Evolutionary conservation across 2,329 filamentous ascomycete genomes (phyloP).

Genomic region (Sarocladiaceae sp.): DNA sequence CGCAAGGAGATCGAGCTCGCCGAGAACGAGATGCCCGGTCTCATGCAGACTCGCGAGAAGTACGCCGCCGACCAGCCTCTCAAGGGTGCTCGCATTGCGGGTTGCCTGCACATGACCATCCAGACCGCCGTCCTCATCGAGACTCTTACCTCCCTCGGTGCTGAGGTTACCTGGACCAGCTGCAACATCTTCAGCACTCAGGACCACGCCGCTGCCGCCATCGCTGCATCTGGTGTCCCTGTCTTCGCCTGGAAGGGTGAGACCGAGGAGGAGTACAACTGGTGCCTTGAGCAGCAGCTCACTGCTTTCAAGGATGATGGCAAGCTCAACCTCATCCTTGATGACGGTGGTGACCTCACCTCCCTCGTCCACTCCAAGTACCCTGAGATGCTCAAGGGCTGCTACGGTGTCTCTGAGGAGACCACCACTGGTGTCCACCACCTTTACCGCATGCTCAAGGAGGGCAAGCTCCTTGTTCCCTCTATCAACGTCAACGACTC

Average conservation of each 20-base stretch:
- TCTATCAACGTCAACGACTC: slow-evolving; percentile 99
- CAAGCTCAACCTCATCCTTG: slow-evolving; percentile 97
- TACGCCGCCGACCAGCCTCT: slow-evolving; percentile 92
- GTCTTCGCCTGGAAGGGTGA: slow-evolving; percentile 79
- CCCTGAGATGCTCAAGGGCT: slow-evolving; percentile 95
- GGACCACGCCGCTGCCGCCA: slow-evolving; percentile 96
- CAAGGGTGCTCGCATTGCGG: slow-evolving; percentile 89
- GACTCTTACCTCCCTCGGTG: slow-evolving; percentile 88
- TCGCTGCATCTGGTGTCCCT: slow-evolving; percentile 86
- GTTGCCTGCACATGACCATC: slow-evolving; percentile 99
- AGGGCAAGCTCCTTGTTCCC: slow-evolving; percentile 80
- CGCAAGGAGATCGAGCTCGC: slow-evolving; percentile 98
- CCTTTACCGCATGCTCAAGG: slow-evolving; percentile 97
- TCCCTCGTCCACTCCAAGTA: slow-evolving; percentile 96
- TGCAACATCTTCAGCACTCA: slow-evolving; percentile 99
- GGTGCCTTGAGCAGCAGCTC: slow-evolving; percentile 99
- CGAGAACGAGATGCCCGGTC: slow-evolving; percentile 94
- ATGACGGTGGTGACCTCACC: slow-evolving; percentile 96
- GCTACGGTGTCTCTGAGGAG: slow-evolving; percentile 98
- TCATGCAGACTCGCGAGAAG: slow-evolving; percentile 90
- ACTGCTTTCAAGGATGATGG: slow-evolving; percentile 92
- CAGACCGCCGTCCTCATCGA: slow-evolving; percentile 99
- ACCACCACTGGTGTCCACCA: slow-evolving; percentile 99
- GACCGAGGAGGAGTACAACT: slow-evolving; percentile 99
- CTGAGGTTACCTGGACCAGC: slow-evolving; percentile 96